Base-by-base conservation (phyloP, 176 grass and related monocot genomes). In the Cymbopogon citratus region DNA sequence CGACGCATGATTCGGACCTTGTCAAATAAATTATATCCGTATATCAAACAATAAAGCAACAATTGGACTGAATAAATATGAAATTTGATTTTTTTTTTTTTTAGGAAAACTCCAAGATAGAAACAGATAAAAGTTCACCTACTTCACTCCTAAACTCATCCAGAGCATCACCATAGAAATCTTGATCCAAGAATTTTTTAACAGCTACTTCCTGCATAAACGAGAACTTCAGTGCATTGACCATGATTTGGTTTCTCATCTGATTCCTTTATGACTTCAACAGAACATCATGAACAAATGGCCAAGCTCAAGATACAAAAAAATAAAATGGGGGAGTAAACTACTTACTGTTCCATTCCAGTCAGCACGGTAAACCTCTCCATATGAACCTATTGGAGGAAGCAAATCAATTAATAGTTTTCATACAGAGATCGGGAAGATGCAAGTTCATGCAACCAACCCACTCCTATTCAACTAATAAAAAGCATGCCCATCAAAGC, bases 141-240 rank as follows among this genome's bases (percentile, higher is more conserved):
- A 99, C 96, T 90, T 99, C 96, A 83, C 96, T 99, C 74, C 92
- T 87, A 68, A 99, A 99, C 57, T 99, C 93, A 90, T 95, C 96
- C 75, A 99, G 85, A 80, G 96, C 91, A 87, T 91, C 96, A 34
- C 96, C 96, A 88, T 99, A 99, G 73, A 99, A 99, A 69, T 99
- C 96, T 83, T 99, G 96, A 71, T 99, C 96, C 81, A 99, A 92
- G 79, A 99, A 99, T 80, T 99, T 99, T 86, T 99, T 99, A 45
- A 99, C 96, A 81, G 96, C 96, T 63, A 99, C 96, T 93, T 99
- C 96, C 96, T 99, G 93, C 80, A 92, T 76, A 73, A 77, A 84
- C 26, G 39, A 76, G 49, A 83, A 88, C 14, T 24, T 79, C 49
- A 85, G 5, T 45, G 27, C 15, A 11, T 46, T 16, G 46, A 75